phyloP scores from a whole-genome alignment of 106 monocot genomes.

The Phalaenopsis aphrodite region DNA sequence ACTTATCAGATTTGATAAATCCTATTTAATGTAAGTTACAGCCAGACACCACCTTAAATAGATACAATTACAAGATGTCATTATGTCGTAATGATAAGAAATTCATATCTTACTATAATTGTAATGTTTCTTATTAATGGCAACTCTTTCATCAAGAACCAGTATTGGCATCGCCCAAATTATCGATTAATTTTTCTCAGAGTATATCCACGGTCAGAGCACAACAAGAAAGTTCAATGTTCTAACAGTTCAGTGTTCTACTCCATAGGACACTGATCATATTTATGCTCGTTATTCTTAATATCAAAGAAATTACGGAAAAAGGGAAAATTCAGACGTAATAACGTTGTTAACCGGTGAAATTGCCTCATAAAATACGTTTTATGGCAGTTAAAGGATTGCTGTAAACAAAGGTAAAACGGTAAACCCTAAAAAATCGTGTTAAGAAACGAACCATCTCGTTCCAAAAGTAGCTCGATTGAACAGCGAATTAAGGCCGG shows the following conservation, averaged over 20 bases:
- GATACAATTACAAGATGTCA: not conserved
- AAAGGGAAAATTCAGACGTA: not conserved
- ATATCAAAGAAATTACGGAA: not conserved
- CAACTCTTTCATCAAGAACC: not conserved
- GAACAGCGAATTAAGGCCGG: slow-evolving; percentile 21
- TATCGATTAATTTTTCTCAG: not conserved
- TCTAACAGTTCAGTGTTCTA: not conserved
- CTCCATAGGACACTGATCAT: not conserved
- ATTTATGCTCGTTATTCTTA: not conserved
- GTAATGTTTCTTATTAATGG: not conserved
- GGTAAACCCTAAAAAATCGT: not conserved
- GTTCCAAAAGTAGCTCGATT: slow-evolving; percentile 20
- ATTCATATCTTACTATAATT: not conserved
- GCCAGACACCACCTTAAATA: no score
- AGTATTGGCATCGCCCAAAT: not conserved
- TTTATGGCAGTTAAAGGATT: not conserved
- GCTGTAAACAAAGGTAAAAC: not conserved
- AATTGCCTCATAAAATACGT: not conserved
- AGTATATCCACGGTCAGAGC: not conserved
- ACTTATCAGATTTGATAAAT: no score
- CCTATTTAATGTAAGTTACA: no score
- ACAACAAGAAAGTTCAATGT: not conserved
- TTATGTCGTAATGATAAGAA: not conserved
- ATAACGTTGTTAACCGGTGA: no score
- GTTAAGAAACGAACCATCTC: slow-evolving; percentile 17